Percentiles rank a stretch among this genome's conserved stretches.
Evolutionary conservation across 176 grass and related monocot genomes (phyloP).

Genomic region (Otatea glauca): DNA sequence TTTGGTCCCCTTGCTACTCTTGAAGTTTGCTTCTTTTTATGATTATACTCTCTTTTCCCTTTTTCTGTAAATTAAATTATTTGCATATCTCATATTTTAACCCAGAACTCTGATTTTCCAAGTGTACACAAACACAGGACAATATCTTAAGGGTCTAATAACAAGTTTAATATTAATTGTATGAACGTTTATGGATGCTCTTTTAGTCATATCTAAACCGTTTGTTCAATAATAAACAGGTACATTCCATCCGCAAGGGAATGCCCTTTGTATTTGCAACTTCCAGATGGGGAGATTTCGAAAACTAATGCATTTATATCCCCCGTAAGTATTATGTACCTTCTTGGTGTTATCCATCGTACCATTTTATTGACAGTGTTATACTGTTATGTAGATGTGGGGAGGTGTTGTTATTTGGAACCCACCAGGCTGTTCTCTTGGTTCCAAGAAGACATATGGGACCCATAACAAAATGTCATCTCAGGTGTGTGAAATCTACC

Average conservation of each 20-base stretch:
- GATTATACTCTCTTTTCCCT: neutral
- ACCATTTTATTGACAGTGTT: constrained; percentile 38
- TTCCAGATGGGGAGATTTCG: constrained; percentile 67
- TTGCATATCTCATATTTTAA: neutral
- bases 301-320: constrained; percentile 99
- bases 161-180: constrained; percentile 28
- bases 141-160: constrained; percentile 1
- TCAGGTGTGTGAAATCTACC: constrained; percentile 56
- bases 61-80: neutral
- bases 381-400: constrained; percentile 74
- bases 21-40: neutral
- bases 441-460: constrained; percentile 39
- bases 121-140: constrained; percentile 2
- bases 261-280: constrained; percentile 88
- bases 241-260: constrained; percentile 92
- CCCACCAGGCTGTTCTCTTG: constrained; percentile 69
- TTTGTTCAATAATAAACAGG: constrained; percentile 49
- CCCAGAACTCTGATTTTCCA: constrained; percentile 36
- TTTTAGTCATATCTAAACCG: constrained; percentile 28
- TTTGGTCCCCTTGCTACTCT: neutral
- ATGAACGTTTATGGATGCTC: constrained; percentile 14
- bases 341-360: constrained; percentile 31
- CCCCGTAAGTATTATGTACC: constrained; percentile 66
- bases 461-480: constrained; percentile 59
- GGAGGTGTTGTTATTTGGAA: constrained; percentile 96